A percentile compares a stretch with the other conserved stretches of the same genome.
phyloP scores from a whole-genome alignment of 2,329 filamentous ascomycete species.

The Teratosphaeriaceae sp. region DNA sequence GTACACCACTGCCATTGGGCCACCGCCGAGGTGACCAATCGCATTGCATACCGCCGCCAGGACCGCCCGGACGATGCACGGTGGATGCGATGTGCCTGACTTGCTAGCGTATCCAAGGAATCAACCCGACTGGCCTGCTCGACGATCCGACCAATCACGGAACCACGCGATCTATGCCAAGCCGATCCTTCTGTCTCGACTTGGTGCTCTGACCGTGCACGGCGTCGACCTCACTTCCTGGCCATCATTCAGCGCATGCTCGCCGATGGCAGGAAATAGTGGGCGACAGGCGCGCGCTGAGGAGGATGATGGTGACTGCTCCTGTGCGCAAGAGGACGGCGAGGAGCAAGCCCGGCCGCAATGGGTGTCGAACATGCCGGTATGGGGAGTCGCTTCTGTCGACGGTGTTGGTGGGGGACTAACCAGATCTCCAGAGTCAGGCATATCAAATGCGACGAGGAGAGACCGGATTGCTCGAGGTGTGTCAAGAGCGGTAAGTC shows the following conservation, averaged over 20 bases:
- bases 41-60: too few relatives aligned
- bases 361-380: conserved; percentile 1
- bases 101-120: too few relatives aligned
- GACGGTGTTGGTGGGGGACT: neutral
- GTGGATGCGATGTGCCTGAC: too few relatives aligned
- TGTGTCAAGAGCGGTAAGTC: conserved; percentile 1
- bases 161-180: neutral
- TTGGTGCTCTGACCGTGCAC: neutral
- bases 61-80: too few relatives aligned
- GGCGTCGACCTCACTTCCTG: neutral
- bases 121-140: neutral
- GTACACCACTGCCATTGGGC: too few relatives aligned
- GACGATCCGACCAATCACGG: neutral
- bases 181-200: neutral
- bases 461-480: neutral
- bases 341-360: conserved; percentile 1
- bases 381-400: neutral
- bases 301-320: neutral
- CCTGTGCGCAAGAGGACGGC: neutral
- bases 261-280: too few relatives aligned
- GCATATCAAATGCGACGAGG: conserved; percentile 4
- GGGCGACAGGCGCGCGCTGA: neutral
- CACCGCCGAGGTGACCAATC: too few relatives aligned
- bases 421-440: neutral
- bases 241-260: neutral